A percentile compares a stretch with the other conserved stretches of the same genome.
Evolutionary conservation across 176 grass and related monocot species (phyloP).

Genomic region (Hordeum vulgare): DNA sequence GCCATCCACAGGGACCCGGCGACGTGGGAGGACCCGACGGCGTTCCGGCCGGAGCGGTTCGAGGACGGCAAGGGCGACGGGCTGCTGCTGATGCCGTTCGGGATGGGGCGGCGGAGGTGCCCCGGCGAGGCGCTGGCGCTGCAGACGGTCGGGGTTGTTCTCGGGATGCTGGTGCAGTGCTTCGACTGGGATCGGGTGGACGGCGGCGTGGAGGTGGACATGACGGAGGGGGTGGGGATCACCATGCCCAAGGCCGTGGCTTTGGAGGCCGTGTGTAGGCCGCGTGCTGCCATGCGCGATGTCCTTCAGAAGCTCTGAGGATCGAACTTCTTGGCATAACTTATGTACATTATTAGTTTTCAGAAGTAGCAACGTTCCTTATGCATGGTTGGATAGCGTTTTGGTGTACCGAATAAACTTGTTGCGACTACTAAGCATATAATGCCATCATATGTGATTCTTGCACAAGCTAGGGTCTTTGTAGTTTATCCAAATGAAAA

Average conservation of each 20-base stretch:
- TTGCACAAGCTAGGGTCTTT: no score
- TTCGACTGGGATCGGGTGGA: conserved; percentile 47
- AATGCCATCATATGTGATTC: no score
- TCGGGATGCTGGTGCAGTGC: conserved; percentile 51
- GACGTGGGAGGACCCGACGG: conserved; percentile 26
- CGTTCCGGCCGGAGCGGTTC: conserved; percentile 55
- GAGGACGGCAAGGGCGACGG: conserved; percentile 5
- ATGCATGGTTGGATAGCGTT: neutral
- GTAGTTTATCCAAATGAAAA: no score
- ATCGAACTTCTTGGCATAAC: neutral
- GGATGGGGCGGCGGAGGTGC: conserved; percentile 53
- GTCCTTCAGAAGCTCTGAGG: conserved; percentile 22
- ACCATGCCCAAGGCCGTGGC: conserved; percentile 33
- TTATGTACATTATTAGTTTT: neutral
- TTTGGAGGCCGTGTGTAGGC: conserved; percentile 29
- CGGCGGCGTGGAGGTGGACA: conserved; percentile 26
- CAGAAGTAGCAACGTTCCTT: neutral
- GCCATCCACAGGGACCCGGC: conserved; percentile 36
- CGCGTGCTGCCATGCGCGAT: conserved; percentile 10
- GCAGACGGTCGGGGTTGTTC: conserved; percentile 18
- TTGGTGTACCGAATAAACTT: neutral
- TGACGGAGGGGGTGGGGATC: conserved; percentile 21
- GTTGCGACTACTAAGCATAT: neutral
- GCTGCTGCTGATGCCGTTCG: conserved; percentile 41
- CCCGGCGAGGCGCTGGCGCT: conserved; percentile 49